Conservation (phyloP, 1,284 basidiomycete species). For the Cryptococcus maquisensis region DNA sequence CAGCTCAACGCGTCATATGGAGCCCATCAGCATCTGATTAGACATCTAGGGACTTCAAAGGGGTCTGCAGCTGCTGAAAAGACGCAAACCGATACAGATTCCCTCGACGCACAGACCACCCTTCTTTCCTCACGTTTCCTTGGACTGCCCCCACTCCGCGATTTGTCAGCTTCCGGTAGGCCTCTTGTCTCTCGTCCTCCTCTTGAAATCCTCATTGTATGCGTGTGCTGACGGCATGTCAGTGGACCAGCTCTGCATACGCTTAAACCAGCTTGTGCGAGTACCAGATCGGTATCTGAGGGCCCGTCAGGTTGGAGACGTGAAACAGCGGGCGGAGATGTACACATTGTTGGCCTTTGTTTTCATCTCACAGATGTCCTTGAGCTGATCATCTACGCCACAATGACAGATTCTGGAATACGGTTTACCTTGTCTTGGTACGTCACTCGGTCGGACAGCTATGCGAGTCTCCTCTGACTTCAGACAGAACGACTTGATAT, state of each 20-base stretch:
- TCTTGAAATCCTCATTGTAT: too few relatives aligned
- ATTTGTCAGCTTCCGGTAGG: conserved; percentile 8
- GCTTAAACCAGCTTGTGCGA: conserved; percentile 15
- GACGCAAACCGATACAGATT: background rate
- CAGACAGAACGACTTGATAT: conserved; percentile 60
- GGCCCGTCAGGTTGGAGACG: conserved; percentile 25
- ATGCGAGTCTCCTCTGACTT: background rate
- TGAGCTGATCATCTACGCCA: background rate
- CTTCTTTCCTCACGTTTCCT: background rate
- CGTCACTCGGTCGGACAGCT: conserved; percentile 5
- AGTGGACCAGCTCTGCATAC: conserved; percentile 26
- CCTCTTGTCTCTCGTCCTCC: background rate
- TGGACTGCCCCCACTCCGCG: background rate
- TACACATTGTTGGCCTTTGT: conserved; percentile 41
- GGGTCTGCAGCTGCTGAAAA: background rate
- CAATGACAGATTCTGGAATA: conserved; percentile 72
- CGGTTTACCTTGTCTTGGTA: conserved; percentile 74
- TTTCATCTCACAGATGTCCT: background rate
- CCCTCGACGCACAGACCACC: background rate
- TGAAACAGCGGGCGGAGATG: conserved; percentile 26
- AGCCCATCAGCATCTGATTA: too few relatives aligned
- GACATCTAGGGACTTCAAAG: background rate
- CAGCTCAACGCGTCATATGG: too few relatives aligned
- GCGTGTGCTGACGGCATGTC: background rate
- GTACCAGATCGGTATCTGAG: conserved; percentile 11